Evolutionary conservation across 2,329 filamentous ascomycete species (phyloP).

Genomic region (Penicillium sp.): DNA sequence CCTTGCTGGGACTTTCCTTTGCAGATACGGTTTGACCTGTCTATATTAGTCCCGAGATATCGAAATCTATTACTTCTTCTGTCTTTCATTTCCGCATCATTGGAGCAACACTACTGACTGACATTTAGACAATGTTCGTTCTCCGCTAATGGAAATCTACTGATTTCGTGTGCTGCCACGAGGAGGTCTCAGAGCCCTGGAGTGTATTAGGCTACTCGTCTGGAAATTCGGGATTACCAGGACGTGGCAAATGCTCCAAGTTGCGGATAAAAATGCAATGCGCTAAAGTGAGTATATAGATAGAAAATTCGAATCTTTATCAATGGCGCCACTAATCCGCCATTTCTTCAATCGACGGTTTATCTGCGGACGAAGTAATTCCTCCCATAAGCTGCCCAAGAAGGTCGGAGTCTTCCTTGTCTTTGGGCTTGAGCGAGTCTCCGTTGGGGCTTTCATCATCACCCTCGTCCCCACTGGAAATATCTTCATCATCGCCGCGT

Average conservation of each 20-base stretch:
- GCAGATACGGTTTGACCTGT: not conserved
- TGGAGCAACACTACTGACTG: too few species aligned
- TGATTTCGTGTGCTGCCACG: too few species aligned
- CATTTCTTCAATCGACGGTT: slow-evolving; percentile 44
- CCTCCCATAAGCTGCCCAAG: slow-evolving; percentile 43
- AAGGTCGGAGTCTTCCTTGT: slow-evolving; percentile 32
- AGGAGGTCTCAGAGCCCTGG: too few species aligned
- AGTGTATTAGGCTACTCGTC: too few species aligned
- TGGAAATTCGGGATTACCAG: too few species aligned
- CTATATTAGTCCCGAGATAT: not conserved
- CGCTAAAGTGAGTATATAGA: slow-evolving; percentile 4
- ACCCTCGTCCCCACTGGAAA: slow-evolving; percentile 20
- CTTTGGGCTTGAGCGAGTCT: slow-evolving; percentile 16
- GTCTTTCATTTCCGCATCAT: not conserved
- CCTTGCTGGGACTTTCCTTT: not conserved
- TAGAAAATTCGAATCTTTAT: not conserved
- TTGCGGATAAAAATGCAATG: not conserved
- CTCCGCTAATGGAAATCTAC: too few species aligned
- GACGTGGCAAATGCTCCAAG: not conserved
- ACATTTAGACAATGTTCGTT: too few species aligned
- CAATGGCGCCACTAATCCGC: slow-evolving; percentile 19
- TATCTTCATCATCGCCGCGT: slow-evolving; percentile 24
- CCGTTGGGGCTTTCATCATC: slow-evolving; percentile 19
- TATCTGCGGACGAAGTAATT: slow-evolving; percentile 30
- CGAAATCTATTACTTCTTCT: not conserved